Percentiles rank a stretch among this genome's conserved stretches.
Conservation (phyloP, 164 flowering plant species). For the Magnolia kwangsiensis region DNA sequence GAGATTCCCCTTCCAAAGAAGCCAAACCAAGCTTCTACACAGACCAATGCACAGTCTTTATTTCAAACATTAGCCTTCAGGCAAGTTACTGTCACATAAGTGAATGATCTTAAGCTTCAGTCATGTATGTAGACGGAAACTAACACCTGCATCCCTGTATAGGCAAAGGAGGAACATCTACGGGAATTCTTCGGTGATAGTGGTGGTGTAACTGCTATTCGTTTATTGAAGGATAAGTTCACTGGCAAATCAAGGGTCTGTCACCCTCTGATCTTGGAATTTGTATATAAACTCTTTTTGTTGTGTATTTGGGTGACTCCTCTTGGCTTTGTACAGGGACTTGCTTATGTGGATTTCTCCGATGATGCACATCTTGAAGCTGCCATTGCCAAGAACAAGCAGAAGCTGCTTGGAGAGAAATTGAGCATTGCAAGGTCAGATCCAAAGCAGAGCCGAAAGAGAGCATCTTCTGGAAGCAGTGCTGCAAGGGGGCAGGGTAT, state of each 20-base stretch:
- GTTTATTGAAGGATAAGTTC: constrained; percentile 66
- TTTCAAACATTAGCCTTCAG: constrained; percentile 67
- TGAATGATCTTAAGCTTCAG: not conserved
- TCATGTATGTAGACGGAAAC: not conserved
- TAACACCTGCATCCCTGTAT: not conserved
- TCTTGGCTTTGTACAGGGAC: constrained; percentile 44
- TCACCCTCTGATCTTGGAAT: constrained; percentile 23
- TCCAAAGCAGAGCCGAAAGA: constrained; percentile 46
- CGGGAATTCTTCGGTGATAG: constrained; percentile 71
- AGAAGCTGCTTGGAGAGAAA: constrained; percentile 56
- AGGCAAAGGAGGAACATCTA: constrained; percentile 60
- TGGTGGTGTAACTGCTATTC: constrained; percentile 81
- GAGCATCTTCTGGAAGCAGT: constrained; percentile 28
- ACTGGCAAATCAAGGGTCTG: constrained; percentile 80
- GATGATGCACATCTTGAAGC: constrained; percentile 70
- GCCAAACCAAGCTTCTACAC: constrained; percentile 25
- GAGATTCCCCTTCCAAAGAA: constrained; percentile 28
- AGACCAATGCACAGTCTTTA: constrained; percentile 87
- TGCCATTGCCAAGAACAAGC: constrained; percentile 72
- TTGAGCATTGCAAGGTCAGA: constrained; percentile 81
- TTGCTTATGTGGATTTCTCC: constrained; percentile 87
- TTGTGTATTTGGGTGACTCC: not conserved
- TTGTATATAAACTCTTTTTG: not conserved
- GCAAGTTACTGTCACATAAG: constrained; percentile 30
- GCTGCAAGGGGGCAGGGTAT: constrained; percentile 32